Evolutionary conservation across 495 filamentous ascomycete species (phyloP).

Genomic region (Xylaria telfairii): DNA sequence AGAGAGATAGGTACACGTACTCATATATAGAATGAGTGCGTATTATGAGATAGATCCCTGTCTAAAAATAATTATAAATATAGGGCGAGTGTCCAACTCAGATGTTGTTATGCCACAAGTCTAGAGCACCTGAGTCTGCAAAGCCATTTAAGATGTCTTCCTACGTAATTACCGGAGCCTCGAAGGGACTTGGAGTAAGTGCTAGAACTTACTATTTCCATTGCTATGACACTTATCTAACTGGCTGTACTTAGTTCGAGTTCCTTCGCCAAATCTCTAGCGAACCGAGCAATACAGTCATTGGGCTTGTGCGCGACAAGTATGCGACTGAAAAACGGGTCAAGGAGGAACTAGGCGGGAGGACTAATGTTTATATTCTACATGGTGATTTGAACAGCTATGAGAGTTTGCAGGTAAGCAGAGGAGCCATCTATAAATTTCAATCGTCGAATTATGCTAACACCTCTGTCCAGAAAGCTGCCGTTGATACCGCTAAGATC

Average conservation of each 20-base stretch:
- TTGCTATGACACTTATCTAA: background rate
- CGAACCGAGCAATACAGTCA: slow-evolving; percentile 36
- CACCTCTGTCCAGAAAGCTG: slow-evolving; percentile 30
- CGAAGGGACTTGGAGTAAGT: slow-evolving; percentile 44
- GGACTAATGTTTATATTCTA: slow-evolving; percentile 53
- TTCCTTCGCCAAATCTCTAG: slow-evolving; percentile 43
- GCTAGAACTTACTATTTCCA: background rate
- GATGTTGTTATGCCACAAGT: background rate
- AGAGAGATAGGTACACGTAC: background rate
- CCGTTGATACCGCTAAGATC: slow-evolving; percentile 39
- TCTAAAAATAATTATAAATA: background rate
- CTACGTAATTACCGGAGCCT: slow-evolving; percentile 43
- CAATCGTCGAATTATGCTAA: background rate
- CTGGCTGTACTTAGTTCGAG: slow-evolving; percentile 35
- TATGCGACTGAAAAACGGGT: slow-evolving; percentile 38
- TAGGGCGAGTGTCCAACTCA: background rate
- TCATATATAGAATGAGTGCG: background rate
- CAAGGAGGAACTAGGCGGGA: slow-evolving; percentile 35
- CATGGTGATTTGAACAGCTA: slow-evolving; percentile 53
- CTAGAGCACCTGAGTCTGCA: background rate
- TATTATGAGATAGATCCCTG: background rate
- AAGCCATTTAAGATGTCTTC: slow-evolving; percentile 37
- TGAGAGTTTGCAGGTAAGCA: slow-evolving; percentile 41
- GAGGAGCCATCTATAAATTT: too few species aligned
- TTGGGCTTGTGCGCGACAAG: slow-evolving; percentile 46